A percentile compares a stretch with the other conserved stretches of the same genome.
Evolutionary conservation across 768 basidiomycete genomes (phyloP).

Genomic region (Suillus weaverae): DNA sequence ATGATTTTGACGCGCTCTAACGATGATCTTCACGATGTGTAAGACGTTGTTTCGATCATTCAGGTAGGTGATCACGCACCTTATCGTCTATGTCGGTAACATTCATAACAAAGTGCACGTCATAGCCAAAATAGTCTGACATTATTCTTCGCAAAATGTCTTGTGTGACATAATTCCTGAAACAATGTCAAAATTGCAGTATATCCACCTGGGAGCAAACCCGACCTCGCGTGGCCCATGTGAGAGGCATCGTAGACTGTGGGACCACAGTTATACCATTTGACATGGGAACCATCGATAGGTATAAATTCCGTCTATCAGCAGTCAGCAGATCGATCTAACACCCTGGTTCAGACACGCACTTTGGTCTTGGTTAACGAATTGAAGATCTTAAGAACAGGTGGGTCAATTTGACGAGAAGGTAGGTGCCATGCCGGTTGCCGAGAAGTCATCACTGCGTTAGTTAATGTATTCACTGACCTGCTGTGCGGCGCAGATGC

Average conservation of each 20-base stretch:
- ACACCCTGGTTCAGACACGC: slow-evolving; percentile 22
- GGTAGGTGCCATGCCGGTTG: slow-evolving; percentile 58
- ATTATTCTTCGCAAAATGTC: slow-evolving; percentile 88
- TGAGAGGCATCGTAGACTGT: slow-evolving; percentile 98
- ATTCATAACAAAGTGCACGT: slow-evolving; percentile 99
- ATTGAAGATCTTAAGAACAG: slow-evolving; percentile 78
- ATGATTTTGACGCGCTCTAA: slow-evolving; percentile 81
- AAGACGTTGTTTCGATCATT: slow-evolving; percentile 4
- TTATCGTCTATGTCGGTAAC: slow-evolving; percentile 99
- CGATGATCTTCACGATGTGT: slow-evolving; percentile 72
- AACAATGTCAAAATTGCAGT: slow-evolving; percentile 6
- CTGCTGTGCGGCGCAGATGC: slow-evolving; percentile 6
- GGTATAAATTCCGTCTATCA: slow-evolving; percentile 76
- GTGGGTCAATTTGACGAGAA: slow-evolving; percentile 38
- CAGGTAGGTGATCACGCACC: slow-evolving; percentile 43
- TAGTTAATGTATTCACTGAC: slow-evolving; percentile 5
- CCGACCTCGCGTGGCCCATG: slow-evolving; percentile 96
- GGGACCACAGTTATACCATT: slow-evolving; percentile 99
- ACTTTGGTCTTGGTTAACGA: slow-evolving; percentile 92
- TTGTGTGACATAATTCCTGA: slow-evolving; percentile 94
- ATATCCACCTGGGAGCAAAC: not conserved
- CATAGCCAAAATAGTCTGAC: slow-evolving; percentile 95
- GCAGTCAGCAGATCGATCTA: slow-evolving; percentile 13
- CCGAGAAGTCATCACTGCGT: slow-evolving; percentile 50
- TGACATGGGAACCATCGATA: slow-evolving; percentile 67